Evolutionary conservation across 2,329 filamentous ascomycete genomes (phyloP).

Genomic region (Ascochyta fabae): DNA sequence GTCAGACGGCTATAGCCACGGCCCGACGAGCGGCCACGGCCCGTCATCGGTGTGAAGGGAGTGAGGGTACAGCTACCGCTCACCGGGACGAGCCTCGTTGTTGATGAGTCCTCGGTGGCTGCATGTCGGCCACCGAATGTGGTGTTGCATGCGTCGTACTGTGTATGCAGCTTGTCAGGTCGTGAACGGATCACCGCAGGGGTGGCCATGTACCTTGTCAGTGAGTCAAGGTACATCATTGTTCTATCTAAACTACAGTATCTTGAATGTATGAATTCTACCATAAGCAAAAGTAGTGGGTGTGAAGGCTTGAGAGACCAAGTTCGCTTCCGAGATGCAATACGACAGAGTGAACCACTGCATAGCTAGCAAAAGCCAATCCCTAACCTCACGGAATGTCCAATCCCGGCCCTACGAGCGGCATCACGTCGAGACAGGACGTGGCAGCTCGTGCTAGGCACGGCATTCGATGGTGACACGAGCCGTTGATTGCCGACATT

Average conservation of each 20-base stretch:
- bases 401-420: not conserved
- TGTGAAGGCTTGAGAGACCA: too few relatives aligned
- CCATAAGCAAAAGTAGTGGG: not conserved
- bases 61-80: constrained; percentile 1
- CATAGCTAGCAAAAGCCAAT: not conserved
- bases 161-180: constrained; percentile 1
- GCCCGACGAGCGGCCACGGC: constrained; percentile 25
- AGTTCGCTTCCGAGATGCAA: not conserved
- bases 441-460: constrained; percentile 3
- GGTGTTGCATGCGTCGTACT: constrained; percentile 13
- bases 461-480: not conserved
- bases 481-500: constrained; percentile 11
- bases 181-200: constrained; percentile 13
- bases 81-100: constrained; percentile 4
- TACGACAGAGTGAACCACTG: not conserved
- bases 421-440: not conserved
- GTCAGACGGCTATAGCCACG: constrained; percentile 18
- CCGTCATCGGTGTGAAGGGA: constrained; percentile 22
- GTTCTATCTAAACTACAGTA: too few relatives aligned
- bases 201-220: constrained; percentile 1
- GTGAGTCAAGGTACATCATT: not conserved
- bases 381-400: not conserved
- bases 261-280: not conserved
- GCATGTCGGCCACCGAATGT: constrained; percentile 10
- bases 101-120: constrained; percentile 2